Evolutionary conservation across 208 protist genomes (phyloP), one percentile per base, ranked within the genome.

Genomic region (Leishmania turanica): DNA sequence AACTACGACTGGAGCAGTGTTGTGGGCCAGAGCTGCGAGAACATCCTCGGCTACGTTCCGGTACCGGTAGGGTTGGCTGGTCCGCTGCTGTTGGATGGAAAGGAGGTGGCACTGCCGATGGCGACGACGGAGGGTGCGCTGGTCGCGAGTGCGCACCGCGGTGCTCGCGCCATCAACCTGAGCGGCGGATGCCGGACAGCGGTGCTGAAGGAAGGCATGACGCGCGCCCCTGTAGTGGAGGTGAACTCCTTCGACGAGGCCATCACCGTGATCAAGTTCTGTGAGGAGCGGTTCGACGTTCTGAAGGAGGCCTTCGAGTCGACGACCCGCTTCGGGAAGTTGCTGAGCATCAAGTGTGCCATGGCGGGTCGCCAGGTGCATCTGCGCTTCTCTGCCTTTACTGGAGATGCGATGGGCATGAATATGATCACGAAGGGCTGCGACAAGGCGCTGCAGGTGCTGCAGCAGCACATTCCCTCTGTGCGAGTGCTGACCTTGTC

Each of bases 341-440:
- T 99, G 11, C 84, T 91, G 51, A 93, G 88, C 79, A 82, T 97
- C 37, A 97, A 98, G 81, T 96, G 94, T 53, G 90, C 88, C 15
- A 80, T 99, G 37, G 92, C 94, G 11, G 98, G 99, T 17, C 85
- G 92, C 69, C 96, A 96, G 49, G 93, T 99, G 34, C 98, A 98
- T 83, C 78, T 99, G 53, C 97, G 99, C 66, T 99, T 99, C 89
- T 86, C 84, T 68, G 97, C 96, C 77, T 91, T 91, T 56, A 98
- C 96, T 3, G 99, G 99, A 19, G 99, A 99, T 89, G 99, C 99
- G 13, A 99, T 99, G 99, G 99, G 99, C 34, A 99, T 99, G 99
- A 99, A 99, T 87, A 99, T 99, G 99, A 96, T 99, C 77, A 97
- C 97, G n/a, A 99, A 99, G 84, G 99, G 97, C 71, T 96, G 95